Conservation (phyloP, 2,329 filamentous ascomycete genomes). For the Calycina marina region DNA sequence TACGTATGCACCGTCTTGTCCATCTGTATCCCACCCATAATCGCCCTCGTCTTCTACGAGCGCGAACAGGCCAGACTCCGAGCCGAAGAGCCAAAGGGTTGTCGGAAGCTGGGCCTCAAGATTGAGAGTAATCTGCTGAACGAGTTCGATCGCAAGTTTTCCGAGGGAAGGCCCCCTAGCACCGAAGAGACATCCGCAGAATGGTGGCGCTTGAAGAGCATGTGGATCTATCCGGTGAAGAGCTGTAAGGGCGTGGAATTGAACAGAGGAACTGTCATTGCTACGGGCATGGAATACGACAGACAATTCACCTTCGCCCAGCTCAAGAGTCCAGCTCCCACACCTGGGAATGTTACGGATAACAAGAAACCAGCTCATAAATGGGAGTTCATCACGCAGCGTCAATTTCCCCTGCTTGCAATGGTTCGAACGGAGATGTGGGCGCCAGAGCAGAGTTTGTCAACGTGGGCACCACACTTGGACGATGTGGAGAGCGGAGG, state of each 20-base stretch:
- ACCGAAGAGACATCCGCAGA: slow-evolving; percentile 23
- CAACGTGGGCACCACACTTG: slow-evolving; percentile 31
- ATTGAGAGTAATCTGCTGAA: slow-evolving; percentile 37
- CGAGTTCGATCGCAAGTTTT: slow-evolving; percentile 38
- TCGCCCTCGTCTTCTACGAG: slow-evolving; percentile 22
- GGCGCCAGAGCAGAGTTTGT: slow-evolving; percentile 47
- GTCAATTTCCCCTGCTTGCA: slow-evolving; percentile 55
- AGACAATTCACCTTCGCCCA: slow-evolving; percentile 74
- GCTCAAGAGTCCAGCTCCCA: slow-evolving; percentile 34
- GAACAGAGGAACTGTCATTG: slow-evolving; percentile 43
- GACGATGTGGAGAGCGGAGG: slow-evolving; percentile 38
- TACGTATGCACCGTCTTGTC: slow-evolving; percentile 19
- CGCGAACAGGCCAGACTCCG: slow-evolving; percentile 17
- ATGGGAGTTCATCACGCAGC: slow-evolving; percentile 61
- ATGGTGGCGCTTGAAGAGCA: slow-evolving; percentile 43
- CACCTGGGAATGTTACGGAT: slow-evolving; percentile 22
- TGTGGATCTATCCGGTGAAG: slow-evolving; percentile 74
- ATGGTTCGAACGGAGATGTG: slow-evolving; percentile 54
- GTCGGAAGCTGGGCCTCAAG: slow-evolving; percentile 34
- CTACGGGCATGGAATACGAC: slow-evolving; percentile 63
- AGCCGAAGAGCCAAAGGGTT: slow-evolving; percentile 30
- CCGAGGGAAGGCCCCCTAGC: slow-evolving; percentile 22
- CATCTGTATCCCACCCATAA: slow-evolving; percentile 21
- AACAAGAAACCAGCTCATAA: slow-evolving; percentile 28
- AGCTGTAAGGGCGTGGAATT: slow-evolving; percentile 69